A percentile compares a stretch with the other conserved stretches of the same genome.
These are phyloP conservation scores for Paraconiothyrium sp. DNA, from an alignment of 2,329 filamentous ascomycete genomes.

Conservation along the genomic window DNA sequence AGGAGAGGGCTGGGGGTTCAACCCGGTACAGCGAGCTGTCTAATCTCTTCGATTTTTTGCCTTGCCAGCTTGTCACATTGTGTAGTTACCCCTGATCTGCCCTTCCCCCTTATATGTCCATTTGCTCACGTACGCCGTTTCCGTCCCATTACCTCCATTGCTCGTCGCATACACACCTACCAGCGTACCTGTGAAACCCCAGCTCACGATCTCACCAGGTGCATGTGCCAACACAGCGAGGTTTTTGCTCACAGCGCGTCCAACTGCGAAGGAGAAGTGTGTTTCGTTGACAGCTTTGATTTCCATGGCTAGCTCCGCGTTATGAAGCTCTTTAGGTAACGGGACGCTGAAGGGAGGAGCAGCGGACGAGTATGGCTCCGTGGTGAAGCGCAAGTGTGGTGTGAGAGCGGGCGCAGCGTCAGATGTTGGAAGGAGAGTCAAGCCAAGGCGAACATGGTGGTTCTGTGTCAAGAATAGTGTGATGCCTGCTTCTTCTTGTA, in stretches of 20 bases:
- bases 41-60: neutral
- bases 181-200: constrained; percentile 55
- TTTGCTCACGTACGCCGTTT: constrained; percentile 58
- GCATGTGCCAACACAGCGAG: constrained; percentile 33
- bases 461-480: constrained; percentile 63
- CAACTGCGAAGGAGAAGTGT: constrained; percentile 53
- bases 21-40: neutral
- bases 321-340: constrained; percentile 53
- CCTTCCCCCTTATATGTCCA: constrained; percentile 52
- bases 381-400: constrained; percentile 56
- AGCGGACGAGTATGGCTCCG: constrained; percentile 55
- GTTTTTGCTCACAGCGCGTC: constrained; percentile 24
- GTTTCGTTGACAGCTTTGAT: constrained; percentile 58
- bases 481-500: constrained; percentile 63
- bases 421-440: constrained; percentile 34
- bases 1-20: neutral
- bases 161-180: constrained; percentile 64
- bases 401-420: constrained; percentile 17
- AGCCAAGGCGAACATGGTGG: constrained; percentile 62
- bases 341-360: constrained; percentile 49
- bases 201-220: constrained; percentile 39
- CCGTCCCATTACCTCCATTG: constrained; percentile 58
- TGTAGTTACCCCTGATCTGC: constrained; percentile 26
- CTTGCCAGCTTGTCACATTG: neutral
- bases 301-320: constrained; percentile 49